phyloP scores from a whole-genome alignment of 352 stramenopile species.

The Phytopythium cucurbitacearum region DNA sequence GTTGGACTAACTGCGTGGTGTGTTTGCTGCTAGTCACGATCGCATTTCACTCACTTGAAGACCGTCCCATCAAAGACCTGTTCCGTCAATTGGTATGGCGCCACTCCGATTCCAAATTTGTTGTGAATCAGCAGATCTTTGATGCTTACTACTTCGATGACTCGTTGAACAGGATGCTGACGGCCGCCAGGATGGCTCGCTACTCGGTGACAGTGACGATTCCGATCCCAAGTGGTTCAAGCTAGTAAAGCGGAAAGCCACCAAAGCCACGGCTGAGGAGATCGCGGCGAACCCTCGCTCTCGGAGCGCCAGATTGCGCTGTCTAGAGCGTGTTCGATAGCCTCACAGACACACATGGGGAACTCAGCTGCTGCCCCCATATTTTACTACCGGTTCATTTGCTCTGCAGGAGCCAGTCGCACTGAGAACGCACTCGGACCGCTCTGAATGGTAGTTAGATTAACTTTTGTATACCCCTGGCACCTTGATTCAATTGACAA shows the following conservation, averaged over 20 bases:
- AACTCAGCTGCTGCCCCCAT: not conserved
- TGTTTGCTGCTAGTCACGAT: slow-evolving; percentile 47
- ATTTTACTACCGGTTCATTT: not conserved
- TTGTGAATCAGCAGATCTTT: not conserved
- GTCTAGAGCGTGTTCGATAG: slow-evolving; percentile 55
- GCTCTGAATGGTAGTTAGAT: too few relatives aligned
- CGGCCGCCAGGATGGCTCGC: slow-evolving; percentile 12
- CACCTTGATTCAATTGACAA: too few relatives aligned
- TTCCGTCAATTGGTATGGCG: slow-evolving; percentile 54
- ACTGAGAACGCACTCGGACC: too few relatives aligned
- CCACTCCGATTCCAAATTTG: not conserved
- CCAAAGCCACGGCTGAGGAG: slow-evolving; percentile 63
- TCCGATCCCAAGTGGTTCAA: slow-evolving; percentile 42
- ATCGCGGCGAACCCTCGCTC: slow-evolving; percentile 60
- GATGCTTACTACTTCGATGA: not conserved
- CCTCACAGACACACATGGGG: not conserved
- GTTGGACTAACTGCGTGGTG: not conserved
- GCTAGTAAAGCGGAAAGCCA: slow-evolving; percentile 58
- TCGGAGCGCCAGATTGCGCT: slow-evolving; percentile 68
- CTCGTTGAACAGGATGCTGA: slow-evolving; percentile 25
- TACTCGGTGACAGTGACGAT: slow-evolving; percentile 20
- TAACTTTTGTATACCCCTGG: too few relatives aligned
- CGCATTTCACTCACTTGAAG: slow-evolving; percentile 82
- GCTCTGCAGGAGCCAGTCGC: too few relatives aligned
- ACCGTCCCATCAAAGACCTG: slow-evolving; percentile 76